Percentiles rank a stretch among this genome's conserved stretches.
phyloP scores from a whole-genome alignment of 176 grass and related monocot genomes.

The Echinochloa phyllopogon region DNA sequence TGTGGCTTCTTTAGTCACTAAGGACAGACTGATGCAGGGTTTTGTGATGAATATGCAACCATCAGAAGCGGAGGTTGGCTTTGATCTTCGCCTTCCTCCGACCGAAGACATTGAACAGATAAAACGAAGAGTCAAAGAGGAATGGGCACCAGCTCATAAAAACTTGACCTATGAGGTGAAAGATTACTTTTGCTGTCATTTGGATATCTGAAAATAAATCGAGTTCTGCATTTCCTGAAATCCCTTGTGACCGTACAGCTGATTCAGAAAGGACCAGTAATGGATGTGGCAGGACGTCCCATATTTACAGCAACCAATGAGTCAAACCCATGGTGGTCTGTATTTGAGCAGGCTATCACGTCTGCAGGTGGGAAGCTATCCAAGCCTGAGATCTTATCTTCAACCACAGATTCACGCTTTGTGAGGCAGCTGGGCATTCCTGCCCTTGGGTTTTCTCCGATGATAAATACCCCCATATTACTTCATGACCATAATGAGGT shows the following conservation, averaged over 20 bases:
- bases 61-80: slow-evolving; percentile 96
- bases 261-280: slow-evolving; percentile 55
- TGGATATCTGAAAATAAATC: neutral
- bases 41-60: slow-evolving; percentile 99
- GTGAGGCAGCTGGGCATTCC: slow-evolving; percentile 83
- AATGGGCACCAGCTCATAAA: slow-evolving; percentile 86
- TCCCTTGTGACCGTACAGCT: slow-evolving; percentile 46
- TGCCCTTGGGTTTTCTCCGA: slow-evolving; percentile 88
- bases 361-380: slow-evolving; percentile 71
- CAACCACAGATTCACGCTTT: slow-evolving; percentile 83
- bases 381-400: slow-evolving; percentile 85
- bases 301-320: slow-evolving; percentile 69
- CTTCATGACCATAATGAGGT: slow-evolving; percentile 96
- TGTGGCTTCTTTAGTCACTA: slow-evolving; percentile 17
- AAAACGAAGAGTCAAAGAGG: slow-evolving; percentile 70
- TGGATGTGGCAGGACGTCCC: slow-evolving; percentile 53
- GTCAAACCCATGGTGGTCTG: slow-evolving; percentile 86
- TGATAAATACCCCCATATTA: slow-evolving; percentile 82
- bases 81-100: slow-evolving; percentile 87
- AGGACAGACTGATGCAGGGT: slow-evolving; percentile 59
- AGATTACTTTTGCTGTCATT: neutral
- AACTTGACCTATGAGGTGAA: slow-evolving; percentile 84
- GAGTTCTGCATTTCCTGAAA: neutral
- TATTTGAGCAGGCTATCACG: slow-evolving; percentile 68
- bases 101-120: slow-evolving; percentile 77